A percentile compares a stretch with the other conserved stretches of the same genome.
Evolutionary conservation across 805 yeast species (phyloP).

Genomic region (Ogataea angusta): DNA sequence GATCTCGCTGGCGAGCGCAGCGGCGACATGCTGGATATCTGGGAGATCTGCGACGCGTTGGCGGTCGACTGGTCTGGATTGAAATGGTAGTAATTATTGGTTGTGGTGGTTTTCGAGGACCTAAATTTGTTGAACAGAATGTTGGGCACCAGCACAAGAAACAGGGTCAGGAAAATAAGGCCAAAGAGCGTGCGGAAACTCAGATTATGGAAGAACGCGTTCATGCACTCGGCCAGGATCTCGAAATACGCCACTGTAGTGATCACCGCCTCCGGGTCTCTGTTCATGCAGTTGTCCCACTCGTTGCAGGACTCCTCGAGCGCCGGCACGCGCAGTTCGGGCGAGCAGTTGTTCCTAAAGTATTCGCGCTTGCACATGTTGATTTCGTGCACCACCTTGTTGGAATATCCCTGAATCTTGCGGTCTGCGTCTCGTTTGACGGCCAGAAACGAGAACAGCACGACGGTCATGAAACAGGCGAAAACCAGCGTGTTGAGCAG

Average conservation of each 20-base stretch:
- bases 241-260: constrained; percentile 34
- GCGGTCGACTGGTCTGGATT: constrained; percentile 19
- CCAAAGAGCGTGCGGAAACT: constrained; percentile 26
- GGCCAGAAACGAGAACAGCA: constrained; percentile 23
- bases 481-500: constrained; percentile 26
- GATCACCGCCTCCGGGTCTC: constrained; percentile 55
- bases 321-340: constrained; percentile 66
- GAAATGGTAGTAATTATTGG: constrained; percentile 26
- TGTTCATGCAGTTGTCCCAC: constrained; percentile 82
- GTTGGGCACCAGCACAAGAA: constrained; percentile 28
- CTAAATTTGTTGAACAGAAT: constrained; percentile 27
- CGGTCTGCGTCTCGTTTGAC: constrained; percentile 58
- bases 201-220: constrained; percentile 32
- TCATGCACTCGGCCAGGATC: constrained; percentile 33
- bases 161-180: constrained; percentile 10
- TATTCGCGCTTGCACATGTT: constrained; percentile 68
- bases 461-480: constrained; percentile 16
- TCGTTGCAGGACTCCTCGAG: constrained; percentile 63
- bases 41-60: constrained; percentile 8
- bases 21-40: constrained; percentile 7
- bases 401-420: constrained; percentile 61
- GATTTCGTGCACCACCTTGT: constrained; percentile 61
- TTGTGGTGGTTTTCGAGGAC: constrained; percentile 21
- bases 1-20: constrained; percentile 17
- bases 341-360: constrained; percentile 66